Percentiles rank a stretch among this genome's conserved stretches.
Evolutionary conservation across 306 rosid species (phyloP).

Genomic region (Vachellia collinsii): DNA sequence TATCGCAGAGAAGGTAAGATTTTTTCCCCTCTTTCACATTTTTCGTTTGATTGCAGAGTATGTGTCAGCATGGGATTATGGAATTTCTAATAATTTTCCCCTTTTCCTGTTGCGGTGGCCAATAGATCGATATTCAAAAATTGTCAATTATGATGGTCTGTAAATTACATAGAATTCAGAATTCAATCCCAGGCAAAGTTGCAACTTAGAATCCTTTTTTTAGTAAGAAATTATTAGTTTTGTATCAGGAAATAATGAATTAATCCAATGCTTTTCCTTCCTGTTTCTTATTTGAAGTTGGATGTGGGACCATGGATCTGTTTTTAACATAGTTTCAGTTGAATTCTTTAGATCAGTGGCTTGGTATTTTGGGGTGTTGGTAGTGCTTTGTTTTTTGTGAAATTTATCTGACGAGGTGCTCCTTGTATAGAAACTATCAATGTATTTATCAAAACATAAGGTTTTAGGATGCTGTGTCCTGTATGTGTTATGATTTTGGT

Average conservation of each 20-base stretch:
- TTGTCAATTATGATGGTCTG: background rate
- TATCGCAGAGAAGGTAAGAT: conserved; percentile 8
- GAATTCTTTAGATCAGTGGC: conserved; percentile 11
- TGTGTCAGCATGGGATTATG: conserved; percentile 1
- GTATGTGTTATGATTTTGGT: conserved; percentile 10
- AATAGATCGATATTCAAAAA: conserved; percentile 12
- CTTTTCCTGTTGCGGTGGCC: background rate
- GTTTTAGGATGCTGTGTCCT: background rate
- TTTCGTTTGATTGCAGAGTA: background rate
- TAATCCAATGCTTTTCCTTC: background rate
- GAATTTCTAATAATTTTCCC: background rate
- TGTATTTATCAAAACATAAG: conserved; percentile 1
- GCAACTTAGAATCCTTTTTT: conserved; percentile 1
- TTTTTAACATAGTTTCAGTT: background rate
- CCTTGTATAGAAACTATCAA: background rate
- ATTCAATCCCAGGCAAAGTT: conserved; percentile 15
- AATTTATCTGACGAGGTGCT: background rate
- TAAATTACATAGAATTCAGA: conserved; percentile 4
- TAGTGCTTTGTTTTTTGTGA: background rate
- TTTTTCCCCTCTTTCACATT: background rate
- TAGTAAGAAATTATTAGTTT: background rate
- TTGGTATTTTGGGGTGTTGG: background rate
- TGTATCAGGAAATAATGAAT: background rate
- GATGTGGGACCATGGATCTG: conserved; percentile 17
- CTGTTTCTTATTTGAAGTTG: conserved; percentile 13